These are phyloP conservation scores for Globisporangium sylvaticum DNA, from an alignment of 352 stramenopile genomes.

Conservation along the genomic window DNA sequence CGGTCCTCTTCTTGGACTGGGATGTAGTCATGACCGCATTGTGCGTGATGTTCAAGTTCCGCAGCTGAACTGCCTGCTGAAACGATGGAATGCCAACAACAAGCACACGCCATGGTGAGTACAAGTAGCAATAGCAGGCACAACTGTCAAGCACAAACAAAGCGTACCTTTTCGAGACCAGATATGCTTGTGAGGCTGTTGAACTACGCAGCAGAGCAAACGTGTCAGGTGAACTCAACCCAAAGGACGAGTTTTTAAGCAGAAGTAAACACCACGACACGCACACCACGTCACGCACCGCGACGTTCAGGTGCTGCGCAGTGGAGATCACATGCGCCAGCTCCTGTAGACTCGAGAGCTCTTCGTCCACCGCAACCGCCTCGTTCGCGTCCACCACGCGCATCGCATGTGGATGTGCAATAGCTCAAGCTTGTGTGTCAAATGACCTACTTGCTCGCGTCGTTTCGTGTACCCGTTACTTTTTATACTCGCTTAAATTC, in stretches of 20 bases:
- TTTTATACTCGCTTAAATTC: not conserved
- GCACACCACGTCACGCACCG: conserved; percentile 22
- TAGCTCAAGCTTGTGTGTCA: not conserved
- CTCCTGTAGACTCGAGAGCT: conserved; percentile 28
- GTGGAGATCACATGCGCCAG: conserved; percentile 17
- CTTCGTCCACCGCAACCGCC: conserved; percentile 54
- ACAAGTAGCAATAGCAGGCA: not conserved
- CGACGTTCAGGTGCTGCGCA: conserved; percentile 56
- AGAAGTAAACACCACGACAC: conserved; percentile 11
- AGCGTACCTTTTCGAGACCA: conserved; percentile 38
- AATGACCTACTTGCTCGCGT: not conserved
- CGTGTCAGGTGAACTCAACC: not conserved
- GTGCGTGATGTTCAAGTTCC: conserved; percentile 58
- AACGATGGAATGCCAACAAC: not conserved
- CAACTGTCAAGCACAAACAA: not conserved
- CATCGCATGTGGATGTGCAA: conserved; percentile 23
- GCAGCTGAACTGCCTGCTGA: conserved; percentile 34
- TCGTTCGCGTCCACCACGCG: conserved; percentile 35
- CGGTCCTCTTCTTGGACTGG: conserved; percentile 25
- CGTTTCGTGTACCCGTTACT: conserved; percentile 1
- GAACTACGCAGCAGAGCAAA: conserved; percentile 36
- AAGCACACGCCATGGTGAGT: not conserved
- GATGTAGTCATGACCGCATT: conserved; percentile 68
- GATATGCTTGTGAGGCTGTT: conserved; percentile 42
- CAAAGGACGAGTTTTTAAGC: too few species aligned